Conservation (phyloP, 805 yeast genomes). For the Wickerhamomyces chaumierensis region DNA sequence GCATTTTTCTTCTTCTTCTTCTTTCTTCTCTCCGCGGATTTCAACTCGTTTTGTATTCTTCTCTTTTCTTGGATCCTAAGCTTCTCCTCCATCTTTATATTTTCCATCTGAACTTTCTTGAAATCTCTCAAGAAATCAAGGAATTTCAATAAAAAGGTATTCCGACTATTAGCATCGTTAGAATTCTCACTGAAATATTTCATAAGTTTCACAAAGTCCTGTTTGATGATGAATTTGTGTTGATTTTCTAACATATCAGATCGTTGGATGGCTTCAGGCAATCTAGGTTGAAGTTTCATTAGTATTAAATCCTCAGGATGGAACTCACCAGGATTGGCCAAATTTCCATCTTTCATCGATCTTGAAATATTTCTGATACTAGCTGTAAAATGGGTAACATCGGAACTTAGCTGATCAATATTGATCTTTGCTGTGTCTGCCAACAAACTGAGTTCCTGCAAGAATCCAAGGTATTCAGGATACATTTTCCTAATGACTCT, state of each 20-base stretch:
- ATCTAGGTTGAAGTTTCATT: conserved; percentile 44
- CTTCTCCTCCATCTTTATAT: conserved; percentile 74
- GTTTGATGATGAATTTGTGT: conserved; percentile 44
- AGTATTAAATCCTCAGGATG: conserved; percentile 80
- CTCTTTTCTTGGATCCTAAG: conserved; percentile 66
- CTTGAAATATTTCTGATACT: conserved; percentile 58
- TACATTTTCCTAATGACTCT: conserved; percentile 73
- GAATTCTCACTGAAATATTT: conserved; percentile 85
- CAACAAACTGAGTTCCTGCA: conserved; percentile 50
- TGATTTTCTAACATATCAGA: conserved; percentile 55
- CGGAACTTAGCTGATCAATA: conserved; percentile 68
- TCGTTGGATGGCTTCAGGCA: conserved; percentile 70
- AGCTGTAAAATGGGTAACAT: conserved; percentile 53
- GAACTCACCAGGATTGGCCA: conserved; percentile 65
- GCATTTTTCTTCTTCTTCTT: conserved; percentile 11
- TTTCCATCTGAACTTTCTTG: conserved; percentile 70
- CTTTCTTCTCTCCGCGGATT: conserved; percentile 24
- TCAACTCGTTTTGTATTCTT: too few relatives aligned
- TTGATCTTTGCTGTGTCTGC: conserved; percentile 57
- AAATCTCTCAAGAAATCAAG: conserved; percentile 71
- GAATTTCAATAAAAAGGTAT: conserved; percentile 68
- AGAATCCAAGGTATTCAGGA: conserved; percentile 66
- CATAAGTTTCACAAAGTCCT: conserved; percentile 65
- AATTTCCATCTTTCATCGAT: conserved; percentile 71
- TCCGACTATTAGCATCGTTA: conserved; percentile 51